These are phyloP conservation scores for Austroboletus eburneus DNA, from an alignment of 768 basidiomycete species.

Conservation along the genomic window DNA sequence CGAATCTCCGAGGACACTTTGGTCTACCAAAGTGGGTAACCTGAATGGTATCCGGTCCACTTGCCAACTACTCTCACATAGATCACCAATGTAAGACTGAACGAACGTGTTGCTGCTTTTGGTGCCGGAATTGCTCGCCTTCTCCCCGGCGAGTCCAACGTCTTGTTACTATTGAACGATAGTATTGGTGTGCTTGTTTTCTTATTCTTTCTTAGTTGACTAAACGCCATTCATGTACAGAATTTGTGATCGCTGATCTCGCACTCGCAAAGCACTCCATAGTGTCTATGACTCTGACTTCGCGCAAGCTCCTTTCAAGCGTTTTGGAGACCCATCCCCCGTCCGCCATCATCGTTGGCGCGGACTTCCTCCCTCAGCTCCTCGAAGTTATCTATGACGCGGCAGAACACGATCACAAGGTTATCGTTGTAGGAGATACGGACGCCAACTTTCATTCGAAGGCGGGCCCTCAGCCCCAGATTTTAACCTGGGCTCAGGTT, in stretches of 20 bases:
- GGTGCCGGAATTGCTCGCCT: slow-evolving; percentile 67
- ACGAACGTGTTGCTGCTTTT: slow-evolving; percentile 66
- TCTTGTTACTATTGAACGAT: slow-evolving; percentile 77
- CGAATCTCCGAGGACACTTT: slow-evolving; percentile 67
- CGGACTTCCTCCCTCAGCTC: slow-evolving; percentile 60
- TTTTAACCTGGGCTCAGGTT: slow-evolving; percentile 66
- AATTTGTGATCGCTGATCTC: slow-evolving; percentile 76
- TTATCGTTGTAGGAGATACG: slow-evolving; percentile 72
- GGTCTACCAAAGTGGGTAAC: slow-evolving; percentile 65
- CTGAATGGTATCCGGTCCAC: neutral
- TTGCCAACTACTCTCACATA: slow-evolving; percentile 24
- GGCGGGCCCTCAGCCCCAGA: slow-evolving; percentile 47
- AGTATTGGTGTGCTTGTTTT: slow-evolving; percentile 51
- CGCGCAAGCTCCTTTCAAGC: slow-evolving; percentile 55
- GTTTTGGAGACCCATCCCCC: slow-evolving; percentile 65
- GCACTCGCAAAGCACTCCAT: slow-evolving; percentile 71
- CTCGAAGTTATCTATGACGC: slow-evolving; percentile 70
- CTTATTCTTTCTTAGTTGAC: neutral
- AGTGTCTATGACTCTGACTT: slow-evolving; percentile 60
- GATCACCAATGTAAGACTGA: slow-evolving; percentile 72
- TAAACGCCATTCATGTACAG: slow-evolving; percentile 33
- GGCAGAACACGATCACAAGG: slow-evolving; percentile 47
- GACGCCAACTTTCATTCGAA: slow-evolving; percentile 42
- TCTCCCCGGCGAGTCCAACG: slow-evolving; percentile 57
- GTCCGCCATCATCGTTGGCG: slow-evolving; percentile 69